Conservation (phyloP, 257 asterid genomes). For the Nicotiana benthamiana region DNA sequence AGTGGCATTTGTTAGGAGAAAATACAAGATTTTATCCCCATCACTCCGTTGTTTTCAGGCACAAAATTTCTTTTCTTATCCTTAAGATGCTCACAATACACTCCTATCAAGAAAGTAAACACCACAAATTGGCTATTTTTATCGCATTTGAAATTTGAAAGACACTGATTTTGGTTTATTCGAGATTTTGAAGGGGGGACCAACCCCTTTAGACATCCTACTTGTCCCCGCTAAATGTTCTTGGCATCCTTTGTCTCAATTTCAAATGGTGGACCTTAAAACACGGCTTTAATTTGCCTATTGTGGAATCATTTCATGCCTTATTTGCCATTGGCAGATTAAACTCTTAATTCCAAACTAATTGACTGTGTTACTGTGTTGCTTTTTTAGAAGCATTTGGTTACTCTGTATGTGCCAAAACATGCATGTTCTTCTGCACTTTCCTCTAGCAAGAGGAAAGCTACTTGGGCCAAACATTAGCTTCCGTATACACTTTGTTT, state of each 20-base stretch:
- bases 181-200: conserved; percentile 39
- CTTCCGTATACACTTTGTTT: background rate
- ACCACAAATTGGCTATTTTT: conserved; percentile 22
- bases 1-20: conserved; percentile 25
- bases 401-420: background rate
- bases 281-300: background rate
- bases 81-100: background rate
- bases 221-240: conserved; percentile 44
- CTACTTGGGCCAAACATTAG: background rate
- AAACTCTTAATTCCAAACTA: background rate
- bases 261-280: conserved; percentile 5
- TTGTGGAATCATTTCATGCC: background rate
- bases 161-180: conserved; percentile 16
- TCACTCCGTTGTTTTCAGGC: conserved; percentile 24
- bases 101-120: conserved; percentile 18
- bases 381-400: background rate
- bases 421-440: background rate
- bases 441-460: background rate
- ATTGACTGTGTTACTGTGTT: too few relatives aligned
- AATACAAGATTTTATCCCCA: conserved; percentile 19
- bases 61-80: background rate
- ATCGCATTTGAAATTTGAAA: background rate
- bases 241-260: conserved; percentile 13
- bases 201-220: conserved; percentile 35
- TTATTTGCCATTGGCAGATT: background rate